Conservation (phyloP, 306 rosid genomes). For the Trifolium pratense region DNA sequence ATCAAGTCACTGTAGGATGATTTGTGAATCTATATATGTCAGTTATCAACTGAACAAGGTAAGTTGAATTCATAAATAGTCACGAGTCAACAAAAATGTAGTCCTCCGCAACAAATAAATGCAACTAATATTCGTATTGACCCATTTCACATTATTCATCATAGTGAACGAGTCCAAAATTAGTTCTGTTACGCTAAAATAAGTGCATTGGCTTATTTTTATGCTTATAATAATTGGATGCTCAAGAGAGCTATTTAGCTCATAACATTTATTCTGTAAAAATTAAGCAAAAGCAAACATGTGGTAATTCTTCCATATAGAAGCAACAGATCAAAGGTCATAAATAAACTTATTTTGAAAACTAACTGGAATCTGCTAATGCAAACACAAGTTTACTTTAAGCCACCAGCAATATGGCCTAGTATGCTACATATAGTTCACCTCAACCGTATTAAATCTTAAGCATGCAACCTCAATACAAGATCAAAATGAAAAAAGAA, state of each 20-base stretch:
- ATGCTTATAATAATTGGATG: conserved; percentile 16
- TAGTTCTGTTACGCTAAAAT: conserved; percentile 13
- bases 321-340: conserved; percentile 29
- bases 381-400: conserved; percentile 16
- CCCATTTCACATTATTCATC: conserved; percentile 16
- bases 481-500: conserved; percentile 37
- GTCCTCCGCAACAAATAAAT: conserved; percentile 1
- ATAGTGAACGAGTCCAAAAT: conserved; percentile 27
- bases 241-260: conserved; percentile 5
- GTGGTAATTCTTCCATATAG: conserved; percentile 24
- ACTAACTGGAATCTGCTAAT: conserved; percentile 9
- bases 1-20: conserved; percentile 18
- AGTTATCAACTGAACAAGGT: conserved; percentile 23
- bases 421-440: conserved; percentile 20
- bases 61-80: conserved; percentile 22
- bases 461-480: conserved; percentile 23
- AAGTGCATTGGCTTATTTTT: neutral
- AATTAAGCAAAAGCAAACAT: conserved; percentile 16
- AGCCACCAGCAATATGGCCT: conserved; percentile 22
- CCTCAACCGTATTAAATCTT: conserved; percentile 29
- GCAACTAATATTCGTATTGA: neutral
- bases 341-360: conserved; percentile 23
- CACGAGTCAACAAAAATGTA: conserved; percentile 15
- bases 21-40: conserved; percentile 5
- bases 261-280: conserved; percentile 6